Conservation (phyloP, 345 rosid species). For the Eucalyptus cloeziana region DNA sequence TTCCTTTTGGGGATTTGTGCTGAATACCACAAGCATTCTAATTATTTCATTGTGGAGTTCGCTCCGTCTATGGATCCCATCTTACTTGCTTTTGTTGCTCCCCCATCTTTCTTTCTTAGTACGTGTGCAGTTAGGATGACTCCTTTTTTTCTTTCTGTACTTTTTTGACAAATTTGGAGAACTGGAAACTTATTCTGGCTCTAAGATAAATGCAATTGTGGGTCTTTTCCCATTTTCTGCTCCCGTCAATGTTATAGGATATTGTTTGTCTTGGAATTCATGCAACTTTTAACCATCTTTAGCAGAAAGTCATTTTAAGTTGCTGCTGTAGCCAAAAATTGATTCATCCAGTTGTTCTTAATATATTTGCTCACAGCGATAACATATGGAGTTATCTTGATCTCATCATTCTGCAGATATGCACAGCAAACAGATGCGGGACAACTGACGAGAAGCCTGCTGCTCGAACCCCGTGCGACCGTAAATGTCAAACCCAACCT, state of each 20-base stretch:
- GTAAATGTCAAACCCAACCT: slow-evolving; percentile 91
- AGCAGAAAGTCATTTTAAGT: not conserved
- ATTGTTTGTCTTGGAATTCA: not conserved
- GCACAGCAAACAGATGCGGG: slow-evolving; percentile 95
- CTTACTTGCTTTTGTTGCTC: not conserved
- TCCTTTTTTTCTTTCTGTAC: not conserved
- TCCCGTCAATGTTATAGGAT: not conserved
- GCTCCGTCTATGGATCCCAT: not conserved
- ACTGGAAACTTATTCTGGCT: not conserved
- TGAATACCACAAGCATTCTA: not conserved
- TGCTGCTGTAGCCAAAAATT: not conserved
- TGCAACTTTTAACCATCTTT: not conserved
- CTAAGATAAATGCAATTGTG: not conserved
- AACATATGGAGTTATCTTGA: not conserved
- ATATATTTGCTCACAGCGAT: not conserved
- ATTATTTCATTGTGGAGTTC: not conserved
- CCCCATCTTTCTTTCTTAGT: not conserved
- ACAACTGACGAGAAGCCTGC: slow-evolving; percentile 75
- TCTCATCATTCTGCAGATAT: slow-evolving; percentile 17
- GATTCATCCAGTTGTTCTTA: not conserved
- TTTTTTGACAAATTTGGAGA: not conserved
- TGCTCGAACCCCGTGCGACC: slow-evolving; percentile 79
- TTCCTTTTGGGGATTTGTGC: not conserved
- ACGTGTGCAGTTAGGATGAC: not conserved
- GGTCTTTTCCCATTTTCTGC: not conserved